phyloP scores from a whole-genome alignment of 495 filamentous ascomycete genomes.

The Xanthoparmelia taractica region DNA sequence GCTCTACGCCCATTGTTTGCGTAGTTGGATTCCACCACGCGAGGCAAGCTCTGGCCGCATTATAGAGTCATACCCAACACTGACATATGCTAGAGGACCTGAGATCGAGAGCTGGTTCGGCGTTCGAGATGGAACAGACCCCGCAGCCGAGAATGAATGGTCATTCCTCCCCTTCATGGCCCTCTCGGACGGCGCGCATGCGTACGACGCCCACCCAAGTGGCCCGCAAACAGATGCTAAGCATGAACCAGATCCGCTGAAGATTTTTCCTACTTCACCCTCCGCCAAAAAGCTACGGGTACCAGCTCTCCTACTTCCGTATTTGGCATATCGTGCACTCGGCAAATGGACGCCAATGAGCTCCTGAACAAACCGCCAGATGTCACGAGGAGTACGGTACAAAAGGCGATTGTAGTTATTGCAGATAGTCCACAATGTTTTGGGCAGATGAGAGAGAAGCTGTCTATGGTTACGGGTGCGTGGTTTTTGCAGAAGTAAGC shows the following conservation, averaged over 20 bases:
- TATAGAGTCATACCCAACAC: neutral
- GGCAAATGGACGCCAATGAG: constrained; percentile 75
- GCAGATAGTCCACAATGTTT: constrained; percentile 79
- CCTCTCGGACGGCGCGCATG: constrained; percentile 90
- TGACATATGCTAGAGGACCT: constrained; percentile 56
- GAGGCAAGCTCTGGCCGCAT: constrained; percentile 42
- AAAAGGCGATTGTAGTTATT: constrained; percentile 97
- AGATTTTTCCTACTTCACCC: constrained; percentile 98
- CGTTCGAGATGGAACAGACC: constrained; percentile 66
- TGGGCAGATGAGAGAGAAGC: constrained; percentile 70
- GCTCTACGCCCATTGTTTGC: constrained; percentile 54
- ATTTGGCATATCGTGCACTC: constrained; percentile 92
- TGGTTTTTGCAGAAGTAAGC: constrained; percentile 95
- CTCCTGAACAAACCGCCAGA: constrained; percentile 73
- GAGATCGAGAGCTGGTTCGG: constrained; percentile 92
- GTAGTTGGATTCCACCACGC: constrained; percentile 98
- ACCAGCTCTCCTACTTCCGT: constrained; percentile 65
- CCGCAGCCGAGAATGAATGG: constrained; percentile 85
- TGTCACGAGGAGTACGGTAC: constrained; percentile 90
- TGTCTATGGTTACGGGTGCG: constrained; percentile 82
- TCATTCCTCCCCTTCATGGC: constrained; percentile 92
- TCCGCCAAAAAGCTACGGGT: constrained; percentile 58
- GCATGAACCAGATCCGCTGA: constrained; percentile 57
- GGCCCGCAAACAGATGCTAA: constrained; percentile 17
- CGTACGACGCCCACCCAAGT: constrained; percentile 47